These are phyloP conservation scores for Trichoderma arundinaceum DNA, from an alignment of 2,329 filamentous ascomycete genomes.

Conservation along the genomic window DNA sequence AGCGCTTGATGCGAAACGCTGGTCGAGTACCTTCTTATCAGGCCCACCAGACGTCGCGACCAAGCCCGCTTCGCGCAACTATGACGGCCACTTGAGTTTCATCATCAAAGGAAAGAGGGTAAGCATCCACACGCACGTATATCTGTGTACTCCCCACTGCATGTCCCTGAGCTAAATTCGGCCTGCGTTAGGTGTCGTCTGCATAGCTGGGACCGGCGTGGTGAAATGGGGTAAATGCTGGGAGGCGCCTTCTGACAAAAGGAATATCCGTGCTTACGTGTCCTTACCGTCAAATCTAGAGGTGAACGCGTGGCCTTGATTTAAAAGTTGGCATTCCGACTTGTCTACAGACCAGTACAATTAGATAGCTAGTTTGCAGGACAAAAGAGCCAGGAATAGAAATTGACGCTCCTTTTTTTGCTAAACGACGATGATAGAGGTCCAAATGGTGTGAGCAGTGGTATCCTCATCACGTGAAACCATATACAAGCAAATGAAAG, in stretches of 20 bases:
- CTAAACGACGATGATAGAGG: not conserved
- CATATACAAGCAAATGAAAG: too few species aligned
- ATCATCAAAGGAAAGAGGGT: slow-evolving; percentile 43
- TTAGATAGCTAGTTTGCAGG: slow-evolving; percentile 28
- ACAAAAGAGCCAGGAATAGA: slow-evolving; percentile 21
- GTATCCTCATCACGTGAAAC: too few species aligned
- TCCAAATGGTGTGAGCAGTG: too few species aligned
- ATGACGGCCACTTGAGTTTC: slow-evolving; percentile 65
- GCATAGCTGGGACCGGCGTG: slow-evolving; percentile 29
- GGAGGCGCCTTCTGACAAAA: slow-evolving; percentile 20
- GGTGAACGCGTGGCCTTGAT: slow-evolving; percentile 24
- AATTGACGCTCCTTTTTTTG: slow-evolving; percentile 24
- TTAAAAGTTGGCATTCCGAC: slow-evolving; percentile 11
- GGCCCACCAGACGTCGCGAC: slow-evolving; percentile 60
- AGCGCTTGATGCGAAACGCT: slow-evolving; percentile 55
- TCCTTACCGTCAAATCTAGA: slow-evolving; percentile 23
- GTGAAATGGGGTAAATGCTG: slow-evolving; percentile 28
- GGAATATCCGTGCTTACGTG: slow-evolving; percentile 25
- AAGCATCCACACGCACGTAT: slow-evolving; percentile 27
- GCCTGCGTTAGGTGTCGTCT: slow-evolving; percentile 19
- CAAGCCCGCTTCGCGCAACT: slow-evolving; percentile 72
- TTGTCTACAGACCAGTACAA: slow-evolving; percentile 19
- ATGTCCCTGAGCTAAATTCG: not conserved
- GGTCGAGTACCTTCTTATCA: slow-evolving; percentile 52
- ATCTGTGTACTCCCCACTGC: not conserved